Evolutionary conservation across 1,284 basidiomycete species (phyloP), one percentile per base, ranked within the genome.

Genomic region (Pascua sp.): DNA sequence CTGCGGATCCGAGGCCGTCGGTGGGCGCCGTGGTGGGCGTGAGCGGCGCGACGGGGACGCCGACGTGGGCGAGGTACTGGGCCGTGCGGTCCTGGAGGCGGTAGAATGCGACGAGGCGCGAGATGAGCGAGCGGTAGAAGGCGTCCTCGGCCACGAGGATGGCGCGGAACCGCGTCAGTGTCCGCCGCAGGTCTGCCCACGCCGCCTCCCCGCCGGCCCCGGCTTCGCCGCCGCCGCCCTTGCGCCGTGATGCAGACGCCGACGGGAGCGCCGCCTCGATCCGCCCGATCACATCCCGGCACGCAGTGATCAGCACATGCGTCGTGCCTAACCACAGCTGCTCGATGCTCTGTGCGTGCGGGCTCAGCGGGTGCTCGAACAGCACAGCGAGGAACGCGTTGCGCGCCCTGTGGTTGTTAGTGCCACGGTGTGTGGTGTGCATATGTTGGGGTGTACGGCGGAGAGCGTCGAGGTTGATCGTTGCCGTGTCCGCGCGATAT

Each of bases 281-380:
- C 0, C 80, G 73, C 50, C 84, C 75, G 62, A 95, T 84, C 47
- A 83, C 83, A 58, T 87, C 83, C 68, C 93, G 91, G 80, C 92
- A 95, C 39, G 84, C 81, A 32, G 86, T 80, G 65, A 97, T 96
- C 75, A 93, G 84, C 42, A 84, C 81, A 77, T 97, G 90, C 17
- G 90, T 90, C 0, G 92, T 95, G 67, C 91, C 86, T 83, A 92
- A 88, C 92, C 93, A 96, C 11, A 96, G 81, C 55, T 87, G 84
- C 47, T 93, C 90, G 45, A 87, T 84, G 76, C 89, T 87, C 71
- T 87, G 86, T 41, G 88, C 85, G 72, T 91, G 87, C 48, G 83
- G 84, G 47, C 85, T 82, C 60, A 85, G 85, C 0, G 90, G 87
- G 67, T 91, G 82, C 24, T 85, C 76, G 64, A 93, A 85, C 16